Evolutionary conservation across 768 basidiomycete species (phyloP).

Genomic region (Tubosaeta sp.): DNA sequence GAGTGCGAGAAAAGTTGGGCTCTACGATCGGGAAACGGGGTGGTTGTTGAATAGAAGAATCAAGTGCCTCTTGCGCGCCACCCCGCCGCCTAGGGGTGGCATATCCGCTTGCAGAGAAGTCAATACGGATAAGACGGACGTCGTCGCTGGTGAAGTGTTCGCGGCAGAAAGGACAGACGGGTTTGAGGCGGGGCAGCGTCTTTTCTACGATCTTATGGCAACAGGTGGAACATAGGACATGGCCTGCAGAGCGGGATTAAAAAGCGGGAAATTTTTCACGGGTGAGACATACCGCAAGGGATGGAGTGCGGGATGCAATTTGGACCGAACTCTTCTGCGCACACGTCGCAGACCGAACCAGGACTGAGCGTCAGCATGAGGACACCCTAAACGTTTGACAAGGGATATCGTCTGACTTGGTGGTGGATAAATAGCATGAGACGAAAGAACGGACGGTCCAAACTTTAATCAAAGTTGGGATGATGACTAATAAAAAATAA

Average conservation of each 20-base stretch:
- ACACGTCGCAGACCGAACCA: slow-evolving; percentile 85
- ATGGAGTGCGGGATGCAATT: slow-evolving; percentile 75
- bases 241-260: slow-evolving; percentile 43
- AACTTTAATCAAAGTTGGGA: slow-evolving; percentile 28
- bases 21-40: slow-evolving; percentile 46
- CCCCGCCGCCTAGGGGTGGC: slow-evolving; percentile 59
- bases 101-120: slow-evolving; percentile 67
- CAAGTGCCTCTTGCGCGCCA: slow-evolving; percentile 43
- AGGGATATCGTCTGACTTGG: slow-evolving; percentile 41
- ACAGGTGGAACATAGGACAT: slow-evolving; percentile 74
- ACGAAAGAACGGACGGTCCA: no score
- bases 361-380: slow-evolving; percentile 78
- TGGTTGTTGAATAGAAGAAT: slow-evolving; percentile 38
- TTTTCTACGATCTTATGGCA: slow-evolving; percentile 81
- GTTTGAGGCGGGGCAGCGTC: slow-evolving; percentile 62
- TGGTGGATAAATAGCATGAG: slow-evolving; percentile 48
- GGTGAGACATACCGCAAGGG: slow-evolving; percentile 57
- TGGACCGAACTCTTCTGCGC: slow-evolving; percentile 79
- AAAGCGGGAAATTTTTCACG: slow-evolving; percentile 22
- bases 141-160: slow-evolving; percentile 63
- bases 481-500: not conserved
- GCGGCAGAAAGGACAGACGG: slow-evolving; percentile 83
- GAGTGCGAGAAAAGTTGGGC: slow-evolving; percentile 37
- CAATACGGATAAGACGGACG: slow-evolving; percentile 75
- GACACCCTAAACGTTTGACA: slow-evolving; percentile 39